Evolutionary conservation across 1,284 basidiomycete genomes (phyloP), one percentile per base, ranked within the genome.

Genomic region (Retiboletus flavoniger): DNA sequence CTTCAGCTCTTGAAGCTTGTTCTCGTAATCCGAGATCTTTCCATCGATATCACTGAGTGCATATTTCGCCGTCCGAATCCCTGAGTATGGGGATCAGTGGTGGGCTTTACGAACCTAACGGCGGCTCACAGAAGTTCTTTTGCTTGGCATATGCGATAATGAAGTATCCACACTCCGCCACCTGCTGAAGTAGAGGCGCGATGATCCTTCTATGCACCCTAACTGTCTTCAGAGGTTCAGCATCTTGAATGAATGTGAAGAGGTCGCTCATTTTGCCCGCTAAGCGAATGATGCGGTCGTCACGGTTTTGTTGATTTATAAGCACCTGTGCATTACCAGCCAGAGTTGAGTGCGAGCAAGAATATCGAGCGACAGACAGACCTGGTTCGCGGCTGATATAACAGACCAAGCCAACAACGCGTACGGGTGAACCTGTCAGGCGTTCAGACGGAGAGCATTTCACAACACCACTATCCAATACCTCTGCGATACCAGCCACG

Each of bases 101-200:
- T 16, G 14, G 26, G 7, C 26, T 4, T 7, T 9, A 4, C 7
- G 14, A 8, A 24, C 7, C 6, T 5, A 31, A 17, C 7, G 5
- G 28, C 16, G 28, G 29, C 41, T 10, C 2, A 43, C 41, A 43
- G 16, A 43, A 43, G 14, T 43, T 43, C 28, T 43, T 43, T 17
- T 35, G 51, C 11, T 47, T 39, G 11, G 38, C 45, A 5, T 47
- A 52, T 16, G 47, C 44, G 8, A 38, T 2, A 13, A 53, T 43
- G 16, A 53, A 53, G 34, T 53, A 53, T 6, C 45, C 40, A 32
- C 51, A 53, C 28, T 53, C 51, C 6, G 51, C 21, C 28, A 53
- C 51, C 6, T 53, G 51, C 19, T 53, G 51, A 13, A 53, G 9
- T 0, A 53, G 32, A 40, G 14, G 36, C 7, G 29, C 35, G 21